These are phyloP conservation scores for Fusarium paranaense DNA, from an alignment of 2,329 filamentous ascomycete genomes.

Conservation along the genomic window DNA sequence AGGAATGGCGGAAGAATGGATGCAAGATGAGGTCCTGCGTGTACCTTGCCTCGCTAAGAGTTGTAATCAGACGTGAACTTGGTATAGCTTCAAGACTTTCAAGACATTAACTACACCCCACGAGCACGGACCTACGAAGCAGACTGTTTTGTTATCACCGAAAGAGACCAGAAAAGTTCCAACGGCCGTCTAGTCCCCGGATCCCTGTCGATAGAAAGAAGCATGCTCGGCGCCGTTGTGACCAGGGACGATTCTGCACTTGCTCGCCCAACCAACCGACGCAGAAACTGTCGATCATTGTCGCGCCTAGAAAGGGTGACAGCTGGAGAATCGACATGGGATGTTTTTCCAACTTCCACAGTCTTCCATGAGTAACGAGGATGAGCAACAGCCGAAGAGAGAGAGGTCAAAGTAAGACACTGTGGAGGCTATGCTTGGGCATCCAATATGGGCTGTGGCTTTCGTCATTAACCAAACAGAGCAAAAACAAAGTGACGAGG, in stretches of 20 bases:
- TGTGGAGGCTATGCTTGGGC: conserved; percentile 17
- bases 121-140: conserved; percentile 6
- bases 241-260: background rate
- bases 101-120: background rate
- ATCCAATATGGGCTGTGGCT: conserved; percentile 2
- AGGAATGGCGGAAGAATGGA: background rate
- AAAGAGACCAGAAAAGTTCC: conserved; percentile 3
- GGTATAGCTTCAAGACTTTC: background rate
- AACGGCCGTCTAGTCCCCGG: conserved; percentile 20
- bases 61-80: background rate
- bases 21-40: background rate
- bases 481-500: conserved; percentile 7
- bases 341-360: background rate
- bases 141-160: conserved; percentile 3
- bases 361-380: background rate
- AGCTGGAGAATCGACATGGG: background rate
- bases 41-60: background rate
- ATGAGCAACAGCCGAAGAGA: background rate
- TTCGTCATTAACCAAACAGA: background rate
- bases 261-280: background rate
- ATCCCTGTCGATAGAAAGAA: conserved; percentile 18
- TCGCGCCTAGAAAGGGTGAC: conserved; percentile 20
- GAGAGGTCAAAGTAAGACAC: conserved; percentile 12
- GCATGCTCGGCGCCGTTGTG: conserved; percentile 5
- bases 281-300: conserved; percentile 22